Evolutionary conservation across 1,284 basidiomycete genomes (phyloP), one percentile per base, ranked within the genome.

Genomic region (Sporisorium exsertum): DNA sequence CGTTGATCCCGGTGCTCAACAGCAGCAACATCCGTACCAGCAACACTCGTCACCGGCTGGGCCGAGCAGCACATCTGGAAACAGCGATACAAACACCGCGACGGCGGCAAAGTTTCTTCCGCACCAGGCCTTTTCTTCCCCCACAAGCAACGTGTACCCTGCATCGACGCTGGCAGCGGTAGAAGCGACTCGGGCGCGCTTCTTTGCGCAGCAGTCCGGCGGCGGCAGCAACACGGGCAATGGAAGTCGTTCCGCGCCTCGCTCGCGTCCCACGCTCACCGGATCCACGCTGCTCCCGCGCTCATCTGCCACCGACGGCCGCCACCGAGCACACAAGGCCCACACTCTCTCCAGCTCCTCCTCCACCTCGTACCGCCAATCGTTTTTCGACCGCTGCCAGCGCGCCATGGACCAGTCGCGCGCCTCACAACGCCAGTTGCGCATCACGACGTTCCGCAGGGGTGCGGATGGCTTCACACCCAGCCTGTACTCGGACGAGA

Each of bases 381-480:
- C 51, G 18, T 75, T 75, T 26, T 75, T 70, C 49, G 67, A 75
- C 22, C 59, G 67, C 3, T 75, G 72, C 52, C 67, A 70, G 40
- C 49, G 57, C 8, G 72, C 67, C 0, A 75, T 75, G 72, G 26
- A 60, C 16, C 49, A 56, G n/a, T 33, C 52, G 2, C 56, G 64
- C 5, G 8, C 33, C 10, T 5, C 32, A 0, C n/a, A 47, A 15
- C 46, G 72, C 0, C 13, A 35, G 3, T 15, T 45, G 5, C 52
- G 33, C 3, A 20, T 71, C 1, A 12, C 29, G 3, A 24, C 52
- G 0, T 75, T 75, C 13, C 56, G 72, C 16, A 70, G 60, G 20
- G 72, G 72, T 1, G 32, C 16, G 6, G 54, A 67, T 42, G 64
- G 43, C 0, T 52, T 43, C 15, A 76, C 64, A 0, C 55, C 50